Base-by-base conservation (phyloP, 2,329 filamentous ascomycete species). In the Bipolaris victoriae region DNA sequence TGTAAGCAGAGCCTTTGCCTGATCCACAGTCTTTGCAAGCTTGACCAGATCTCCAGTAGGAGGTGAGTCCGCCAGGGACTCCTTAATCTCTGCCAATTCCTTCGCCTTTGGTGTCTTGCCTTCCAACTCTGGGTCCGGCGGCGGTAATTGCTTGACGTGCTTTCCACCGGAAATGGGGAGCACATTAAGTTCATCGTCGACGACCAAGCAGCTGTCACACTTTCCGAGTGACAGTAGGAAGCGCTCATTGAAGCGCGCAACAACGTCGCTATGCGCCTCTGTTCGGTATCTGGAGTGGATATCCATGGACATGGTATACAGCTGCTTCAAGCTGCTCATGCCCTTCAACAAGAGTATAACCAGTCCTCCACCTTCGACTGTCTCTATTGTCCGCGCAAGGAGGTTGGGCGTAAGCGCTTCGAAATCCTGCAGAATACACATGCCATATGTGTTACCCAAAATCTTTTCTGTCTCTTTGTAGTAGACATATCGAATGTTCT, bases 401-500 rank as follows among this genome's bases (percentile, higher is more conserved):
- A 97, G 84, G 74, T 99, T 99, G n/a, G 95, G 95, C 9, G 95
- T 99, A 66, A 99, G 86, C 39, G 93, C 95, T 78, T 99, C 95
- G 70, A 99, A 99, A 74, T 99, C 95, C 77, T 99, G 95, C 67
- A 99, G 80, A 64, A 99, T 96, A 76, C 92, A 97, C 91, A 97
- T 97, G 74, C 94, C 94, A 74, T 95, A 99, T 41, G 95, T 99
- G 77, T 98, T 96, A 76, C 95, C 95, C 55, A 98, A 80, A 73
- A 99, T 97, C 83, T 97, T 98, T 72, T 99, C 95, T 26, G 95
- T 98, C 81, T 99, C 95, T 80, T 99, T 99, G 83, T 99, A 99
- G 84, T 97, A 99, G 56, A 95, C 92, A 85, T 99, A 99, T 77
- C 95, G 90, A 76, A 99, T 97, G 78, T 97, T 92, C 81, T 98